A percentile compares a stretch with the other conserved stretches of the same genome.
These are phyloP conservation scores for Fusarium foetens DNA, from an alignment of 2,329 filamentous ascomycete species.

Conservation along the genomic window DNA sequence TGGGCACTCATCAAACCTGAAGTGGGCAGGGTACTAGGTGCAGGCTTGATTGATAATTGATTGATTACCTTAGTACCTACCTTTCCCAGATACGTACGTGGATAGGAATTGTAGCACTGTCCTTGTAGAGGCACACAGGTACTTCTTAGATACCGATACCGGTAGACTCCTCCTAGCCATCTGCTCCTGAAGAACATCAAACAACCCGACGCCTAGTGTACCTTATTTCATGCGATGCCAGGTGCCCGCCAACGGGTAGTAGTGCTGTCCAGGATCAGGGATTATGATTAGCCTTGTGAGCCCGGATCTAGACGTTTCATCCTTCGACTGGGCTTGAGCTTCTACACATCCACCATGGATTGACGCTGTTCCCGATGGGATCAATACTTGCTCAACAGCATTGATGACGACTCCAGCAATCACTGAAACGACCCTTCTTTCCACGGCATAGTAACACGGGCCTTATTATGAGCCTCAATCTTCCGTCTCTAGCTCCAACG, in stretches of 20 bases:
- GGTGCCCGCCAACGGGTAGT: background rate
- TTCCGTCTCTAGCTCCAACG: background rate
- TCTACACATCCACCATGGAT: constrained; percentile 10
- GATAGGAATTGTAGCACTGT: background rate
- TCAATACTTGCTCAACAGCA: background rate
- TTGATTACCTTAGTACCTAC: background rate
- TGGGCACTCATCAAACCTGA: background rate
- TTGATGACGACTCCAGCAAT: constrained; percentile 17
- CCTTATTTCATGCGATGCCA: constrained; percentile 21
- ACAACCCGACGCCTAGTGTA: constrained; percentile 6
- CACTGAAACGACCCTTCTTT: constrained; percentile 15
- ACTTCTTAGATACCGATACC: background rate
- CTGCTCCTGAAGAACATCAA: constrained; percentile 1
- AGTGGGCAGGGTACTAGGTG: background rate
- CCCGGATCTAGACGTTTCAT: constrained; percentile 43
- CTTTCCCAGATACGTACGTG: background rate
- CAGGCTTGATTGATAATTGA: background rate
- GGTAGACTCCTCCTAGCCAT: background rate
- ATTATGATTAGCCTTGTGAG: constrained; percentile 15
- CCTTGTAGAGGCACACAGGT: background rate
- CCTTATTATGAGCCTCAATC: constrained; percentile 9
- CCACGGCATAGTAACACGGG: constrained; percentile 5
- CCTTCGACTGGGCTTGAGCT: constrained; percentile 29
- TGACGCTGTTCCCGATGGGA: constrained; percentile 26
- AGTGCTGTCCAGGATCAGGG: constrained; percentile 36